A percentile compares a stretch with the other conserved stretches of the same genome.
phyloP scores from a whole-genome alignment of 2,329 filamentous ascomycete genomes.

The Neurospora sp. region DNA sequence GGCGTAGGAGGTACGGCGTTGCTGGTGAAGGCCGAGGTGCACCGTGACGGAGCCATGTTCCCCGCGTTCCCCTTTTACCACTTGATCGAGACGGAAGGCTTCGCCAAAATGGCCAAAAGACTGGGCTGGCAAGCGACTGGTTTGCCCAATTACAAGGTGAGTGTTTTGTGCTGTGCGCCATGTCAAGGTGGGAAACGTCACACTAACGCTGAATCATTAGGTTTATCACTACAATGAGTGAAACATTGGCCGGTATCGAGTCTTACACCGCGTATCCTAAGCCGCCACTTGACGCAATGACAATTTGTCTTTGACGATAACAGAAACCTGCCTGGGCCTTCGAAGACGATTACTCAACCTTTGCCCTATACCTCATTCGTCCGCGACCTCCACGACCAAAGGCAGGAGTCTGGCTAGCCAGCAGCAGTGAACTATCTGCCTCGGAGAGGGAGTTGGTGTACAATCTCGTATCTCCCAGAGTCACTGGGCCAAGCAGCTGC shows the following conservation, averaged over 20 bases:
- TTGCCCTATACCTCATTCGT: not conserved
- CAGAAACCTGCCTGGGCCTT: not conserved
- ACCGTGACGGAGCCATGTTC: slow-evolving; percentile 97
- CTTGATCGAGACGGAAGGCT: slow-evolving; percentile 94
- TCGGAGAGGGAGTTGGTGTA: not conserved
- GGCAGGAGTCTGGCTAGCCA: slow-evolving; percentile 1
- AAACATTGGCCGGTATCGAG: slow-evolving; percentile 13
- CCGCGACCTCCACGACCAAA: not conserved
- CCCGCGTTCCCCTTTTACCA: slow-evolving; percentile 94
- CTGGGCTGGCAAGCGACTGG: slow-evolving; percentile 79
- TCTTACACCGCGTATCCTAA: not conserved
- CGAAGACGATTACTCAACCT: not conserved
- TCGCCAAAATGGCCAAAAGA: slow-evolving; percentile 90
- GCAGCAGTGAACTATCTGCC: not conserved
- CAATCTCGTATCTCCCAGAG: not conserved
- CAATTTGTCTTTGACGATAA: not conserved
- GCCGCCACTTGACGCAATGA: not conserved
- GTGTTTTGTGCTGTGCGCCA: slow-evolving; percentile 17
- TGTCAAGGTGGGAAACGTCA: not conserved
- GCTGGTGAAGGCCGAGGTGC: slow-evolving; percentile 91
- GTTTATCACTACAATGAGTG: slow-evolving; percentile 88
- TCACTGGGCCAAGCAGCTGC: not conserved
- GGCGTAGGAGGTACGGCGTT: slow-evolving; percentile 90
- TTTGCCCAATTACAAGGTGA: slow-evolving; percentile 93
- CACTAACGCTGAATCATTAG: slow-evolving; percentile 32